These are phyloP conservation scores for Saccharomycopsis olivae DNA, from an alignment of 805 yeast species.

Conservation along the genomic window DNA sequence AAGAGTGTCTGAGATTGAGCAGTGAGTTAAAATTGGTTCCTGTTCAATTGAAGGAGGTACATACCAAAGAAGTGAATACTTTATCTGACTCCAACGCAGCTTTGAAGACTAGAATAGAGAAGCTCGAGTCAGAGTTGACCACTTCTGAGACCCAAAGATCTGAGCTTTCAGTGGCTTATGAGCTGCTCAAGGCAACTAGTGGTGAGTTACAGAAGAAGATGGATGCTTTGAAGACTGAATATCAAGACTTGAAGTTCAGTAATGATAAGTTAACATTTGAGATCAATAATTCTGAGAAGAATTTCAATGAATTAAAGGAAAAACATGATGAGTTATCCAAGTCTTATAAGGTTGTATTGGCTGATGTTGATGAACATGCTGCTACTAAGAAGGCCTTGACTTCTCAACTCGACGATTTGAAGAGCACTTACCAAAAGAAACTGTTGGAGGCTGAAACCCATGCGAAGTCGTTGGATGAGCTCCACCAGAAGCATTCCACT, in stretches of 20 bases:
- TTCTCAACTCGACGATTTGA: background rate
- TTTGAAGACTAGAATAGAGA: no score
- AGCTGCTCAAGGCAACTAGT: background rate
- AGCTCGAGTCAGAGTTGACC: background rate
- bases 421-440: no score
- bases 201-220: background rate
- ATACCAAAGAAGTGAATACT: background rate
- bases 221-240: constrained; percentile 2
- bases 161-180: background rate
- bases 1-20: background rate
- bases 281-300: constrained; percentile 12
- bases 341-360: background rate
- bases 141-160: background rate
- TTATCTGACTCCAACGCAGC: no score
- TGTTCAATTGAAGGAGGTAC: background rate
- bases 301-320: constrained; percentile 10
- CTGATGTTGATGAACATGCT: background rate
- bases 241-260: constrained; percentile 11
- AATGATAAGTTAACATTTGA: constrained; percentile 10
- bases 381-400: background rate
- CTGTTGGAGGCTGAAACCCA: background rate
- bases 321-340: constrained; percentile 3
- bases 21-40: constrained; percentile 2
- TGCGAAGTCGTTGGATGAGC: background rate
- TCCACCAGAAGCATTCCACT: background rate